Evolutionary conservation across 176 grass and related monocot species (phyloP).

Genomic region (Lolium rigidum): DNA sequence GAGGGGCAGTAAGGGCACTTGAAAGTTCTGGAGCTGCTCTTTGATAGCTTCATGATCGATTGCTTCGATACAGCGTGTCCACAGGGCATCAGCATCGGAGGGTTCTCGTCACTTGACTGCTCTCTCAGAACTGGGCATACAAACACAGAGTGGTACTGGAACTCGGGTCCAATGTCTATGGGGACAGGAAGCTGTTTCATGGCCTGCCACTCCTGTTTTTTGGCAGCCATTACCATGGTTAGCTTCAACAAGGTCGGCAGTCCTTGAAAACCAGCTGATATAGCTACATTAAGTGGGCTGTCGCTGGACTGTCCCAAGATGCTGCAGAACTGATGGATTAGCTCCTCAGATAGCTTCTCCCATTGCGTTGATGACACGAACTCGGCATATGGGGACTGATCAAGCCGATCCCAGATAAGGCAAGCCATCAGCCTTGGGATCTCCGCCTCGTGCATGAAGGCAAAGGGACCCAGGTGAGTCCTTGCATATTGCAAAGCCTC

Average conservation of each 20-base stretch:
- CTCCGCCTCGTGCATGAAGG: slow-evolving; percentile 49
- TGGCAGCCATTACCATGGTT: slow-evolving; percentile 63
- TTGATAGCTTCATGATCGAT: slow-evolving; percentile 77
- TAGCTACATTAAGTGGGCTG: slow-evolving; percentile 58
- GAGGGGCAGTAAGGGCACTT: slow-evolving; percentile 92
- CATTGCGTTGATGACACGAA: slow-evolving; percentile 60
- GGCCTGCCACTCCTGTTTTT: slow-evolving; percentile 86
- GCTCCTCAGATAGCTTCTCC: slow-evolving; percentile 71
- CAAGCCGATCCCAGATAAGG: slow-evolving; percentile 73
- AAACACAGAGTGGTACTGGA: slow-evolving; percentile 87
- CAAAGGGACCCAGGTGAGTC: slow-evolving; percentile 60
- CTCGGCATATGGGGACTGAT: slow-evolving; percentile 86
- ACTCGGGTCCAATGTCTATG: slow-evolving; percentile 73
- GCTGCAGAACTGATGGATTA: slow-evolving; percentile 81
- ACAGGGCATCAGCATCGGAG: slow-evolving; percentile 94
- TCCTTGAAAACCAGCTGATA: slow-evolving; percentile 84
- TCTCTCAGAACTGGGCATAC: slow-evolving; percentile 90
- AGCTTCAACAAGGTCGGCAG: slow-evolving; percentile 84
- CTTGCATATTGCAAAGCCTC: slow-evolving; percentile 72
- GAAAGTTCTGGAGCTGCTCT: slow-evolving; percentile 82
- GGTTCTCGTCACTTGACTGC: slow-evolving; percentile 85
- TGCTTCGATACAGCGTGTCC: slow-evolving; percentile 88
- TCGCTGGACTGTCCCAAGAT: slow-evolving; percentile 69
- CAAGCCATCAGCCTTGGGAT: slow-evolving; percentile 80
- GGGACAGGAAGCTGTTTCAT: slow-evolving; percentile 95